Evolutionary conservation across 2,329 filamentous ascomycete species (phyloP), one percentile per base, ranked within the genome.

Genomic region (Leptographium wingfieldii): DNA sequence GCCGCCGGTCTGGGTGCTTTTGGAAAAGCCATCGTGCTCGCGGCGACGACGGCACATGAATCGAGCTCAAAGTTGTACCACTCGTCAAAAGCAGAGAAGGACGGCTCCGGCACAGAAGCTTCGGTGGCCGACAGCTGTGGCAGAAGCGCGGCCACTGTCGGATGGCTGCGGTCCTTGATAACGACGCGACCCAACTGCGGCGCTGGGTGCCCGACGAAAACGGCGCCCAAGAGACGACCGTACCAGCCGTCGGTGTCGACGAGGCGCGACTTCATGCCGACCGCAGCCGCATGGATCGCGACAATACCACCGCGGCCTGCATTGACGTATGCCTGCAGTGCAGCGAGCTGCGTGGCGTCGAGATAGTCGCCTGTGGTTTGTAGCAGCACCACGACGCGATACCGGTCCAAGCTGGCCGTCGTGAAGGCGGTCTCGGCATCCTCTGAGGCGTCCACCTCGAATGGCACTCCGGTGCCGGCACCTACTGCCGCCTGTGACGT

Each of bases 1-100:
- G 40, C 19, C 19, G 40, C 14, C 43, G 19, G 16, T 12, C 6
- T 5, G 16, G 43, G 43, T n/a, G 43, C 65, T 11, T 16, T 22
- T 9, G 56, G 2, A 16, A 19, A 7, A 4, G n/a, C 1, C 9
- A 22, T 16, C 38, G 14, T 46, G 43, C 5, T n/a, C 16, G 43
- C 19, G 19, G 19, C 19, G 6, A 43, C 19, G 29, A 43, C 16
- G 10, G 61, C 58, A n/a, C 54, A 53, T 40, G 63, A 63, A 6
- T 43, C 27, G 19, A 56, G 58, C 56, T 66, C 63, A 61, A 74
- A 75, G 60, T 74, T 74, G 66, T 76, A 76, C 73, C 73, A 76
- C 65, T 76, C 73, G 57, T 76, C 73, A 58, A 71, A 68, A 69
- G 69, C 74, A 5, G 48, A 64, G 51, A 3, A 55, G 31, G 55